Percentiles rank a stretch among this genome's conserved stretches.
Evolutionary conservation across 768 basidiomycete genomes (phyloP).

Genomic region (Heimioporus sp.): DNA sequence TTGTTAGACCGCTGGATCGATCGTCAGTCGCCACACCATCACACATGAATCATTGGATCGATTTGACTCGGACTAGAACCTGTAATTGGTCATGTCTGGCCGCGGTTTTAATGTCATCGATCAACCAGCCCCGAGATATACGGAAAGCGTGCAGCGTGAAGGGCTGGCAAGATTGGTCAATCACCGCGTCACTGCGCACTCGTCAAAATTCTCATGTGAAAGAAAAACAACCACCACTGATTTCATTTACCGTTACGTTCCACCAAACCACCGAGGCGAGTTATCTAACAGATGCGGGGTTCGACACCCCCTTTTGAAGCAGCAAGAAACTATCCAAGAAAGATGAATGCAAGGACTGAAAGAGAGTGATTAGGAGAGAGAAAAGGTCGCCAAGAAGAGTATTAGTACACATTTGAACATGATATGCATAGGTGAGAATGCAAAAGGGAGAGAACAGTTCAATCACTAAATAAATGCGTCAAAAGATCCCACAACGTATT

Average conservation of each 20-base stretch:
- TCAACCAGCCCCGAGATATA: too few species aligned
- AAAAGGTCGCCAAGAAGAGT: conserved; percentile 8
- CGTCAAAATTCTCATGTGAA: too few species aligned
- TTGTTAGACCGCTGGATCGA: too few species aligned
- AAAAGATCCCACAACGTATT: not conserved
- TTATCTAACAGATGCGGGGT: conserved; percentile 1
- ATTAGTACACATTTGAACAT: conserved; percentile 27
- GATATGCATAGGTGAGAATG: conserved; percentile 13
- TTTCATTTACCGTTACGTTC: not conserved
- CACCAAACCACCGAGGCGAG: not conserved
- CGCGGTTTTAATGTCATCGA: too few species aligned
- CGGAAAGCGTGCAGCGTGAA: too few species aligned
- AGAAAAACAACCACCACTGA: too few species aligned
- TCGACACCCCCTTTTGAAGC: conserved; percentile 24
- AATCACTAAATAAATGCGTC: not conserved
- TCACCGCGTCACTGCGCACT: too few species aligned
- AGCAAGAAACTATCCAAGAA: conserved; percentile 4
- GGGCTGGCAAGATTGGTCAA: too few species aligned
- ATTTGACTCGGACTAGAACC: too few species aligned
- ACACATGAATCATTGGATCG: too few species aligned
- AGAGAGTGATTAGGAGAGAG: not conserved
- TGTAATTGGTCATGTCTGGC: too few species aligned
- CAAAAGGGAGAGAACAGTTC: not conserved
- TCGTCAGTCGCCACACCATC: too few species aligned
- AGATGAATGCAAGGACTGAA: conserved; percentile 2